Evolutionary conservation across 257 asterid genomes (phyloP).

Genomic region (Thymus quinquecostatus): DNA sequence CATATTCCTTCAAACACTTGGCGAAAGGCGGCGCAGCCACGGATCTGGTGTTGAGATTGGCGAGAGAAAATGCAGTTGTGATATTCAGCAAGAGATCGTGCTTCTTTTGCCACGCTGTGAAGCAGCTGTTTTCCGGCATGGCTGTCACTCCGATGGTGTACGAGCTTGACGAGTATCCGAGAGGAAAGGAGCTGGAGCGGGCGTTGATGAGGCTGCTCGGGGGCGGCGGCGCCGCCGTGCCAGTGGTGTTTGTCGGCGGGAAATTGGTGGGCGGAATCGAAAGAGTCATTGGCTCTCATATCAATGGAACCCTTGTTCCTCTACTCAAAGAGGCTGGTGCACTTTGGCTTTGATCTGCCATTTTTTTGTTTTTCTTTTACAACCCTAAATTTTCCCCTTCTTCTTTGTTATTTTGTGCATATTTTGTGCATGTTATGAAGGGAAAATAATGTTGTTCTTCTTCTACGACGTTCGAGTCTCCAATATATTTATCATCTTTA

Average conservation of each 20-base stretch:
- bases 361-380: not conserved
- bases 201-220: slow-evolving; percentile 31
- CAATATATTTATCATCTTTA: too few relatives aligned
- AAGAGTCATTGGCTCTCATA: slow-evolving; percentile 44
- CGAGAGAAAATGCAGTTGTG: slow-evolving; percentile 40
- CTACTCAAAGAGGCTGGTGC: slow-evolving; percentile 54
- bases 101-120: slow-evolving; percentile 47
- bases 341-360: slow-evolving; percentile 39
- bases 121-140: slow-evolving; percentile 40
- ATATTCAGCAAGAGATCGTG: slow-evolving; percentile 51
- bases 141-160: slow-evolving; percentile 39
- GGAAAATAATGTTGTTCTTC: too few relatives aligned
- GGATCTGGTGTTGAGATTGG: slow-evolving; percentile 4
- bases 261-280: slow-evolving; percentile 46
- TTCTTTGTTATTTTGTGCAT: not conserved
- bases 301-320: slow-evolving; percentile 47
- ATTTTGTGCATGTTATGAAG: too few relatives aligned
- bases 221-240: slow-evolving; percentile 35
- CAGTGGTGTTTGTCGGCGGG: slow-evolving; percentile 51
- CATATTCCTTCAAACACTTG: not conserved
- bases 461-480: too few relatives aligned
- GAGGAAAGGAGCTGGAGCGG: slow-evolving; percentile 28
- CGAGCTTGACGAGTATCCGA: slow-evolving; percentile 41
- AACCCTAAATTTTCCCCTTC: not conserved
- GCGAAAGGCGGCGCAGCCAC: not conserved